Base-by-base conservation (phyloP, 2,329 filamentous ascomycete species). In the Emergomyces africanus region DNA sequence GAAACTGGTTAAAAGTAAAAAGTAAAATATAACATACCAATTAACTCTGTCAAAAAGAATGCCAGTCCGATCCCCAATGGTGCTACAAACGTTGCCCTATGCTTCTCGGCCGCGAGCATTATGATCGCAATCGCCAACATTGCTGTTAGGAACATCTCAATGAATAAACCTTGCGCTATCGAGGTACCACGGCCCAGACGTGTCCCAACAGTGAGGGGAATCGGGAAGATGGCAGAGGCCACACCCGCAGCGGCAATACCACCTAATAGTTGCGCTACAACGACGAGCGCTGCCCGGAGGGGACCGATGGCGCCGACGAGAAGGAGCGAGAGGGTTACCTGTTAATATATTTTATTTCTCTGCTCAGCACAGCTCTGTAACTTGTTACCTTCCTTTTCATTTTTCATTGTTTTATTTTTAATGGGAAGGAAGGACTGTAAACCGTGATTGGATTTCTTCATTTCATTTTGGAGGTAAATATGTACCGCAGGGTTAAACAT, bases 81-180 rank as follows among this genome's bases (percentile, higher is more conserved):
- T 0, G 87, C 87, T 1, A 89, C 73, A 67, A 80, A 88, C 0
- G 87, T 90, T 2, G 83, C 82, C 50, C 84, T 83, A 70, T 89
- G 86, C 73, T 90, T 89, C 69, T 89, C 85, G 3, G 83, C 82
- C 0, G 85, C 86, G 50, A 89, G 77, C 81, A 89, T 86, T 69
- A 84, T 81, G 35, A 87, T 81, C 2, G 83, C 80, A 57, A 87
- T 75, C 8, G 86, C 79, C 10, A 88, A 75, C 67, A 85, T 78
- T 0, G 82, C 75, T 0, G 84, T 87, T 42, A 86, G 75, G 65
- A 87, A 84, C 74, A 84, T 80, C 70, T 87, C 85, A 54, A 87
- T 79, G 66, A 87, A 86, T 46, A 87, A 73, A 6, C 84, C 85
- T 61, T 83, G 83, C 0, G 75, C 75, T 10, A 78, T 73, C 60